phyloP scores from a whole-genome alignment of 495 filamentous ascomycete species.

The Chaetomidium leptoderma region DNA sequence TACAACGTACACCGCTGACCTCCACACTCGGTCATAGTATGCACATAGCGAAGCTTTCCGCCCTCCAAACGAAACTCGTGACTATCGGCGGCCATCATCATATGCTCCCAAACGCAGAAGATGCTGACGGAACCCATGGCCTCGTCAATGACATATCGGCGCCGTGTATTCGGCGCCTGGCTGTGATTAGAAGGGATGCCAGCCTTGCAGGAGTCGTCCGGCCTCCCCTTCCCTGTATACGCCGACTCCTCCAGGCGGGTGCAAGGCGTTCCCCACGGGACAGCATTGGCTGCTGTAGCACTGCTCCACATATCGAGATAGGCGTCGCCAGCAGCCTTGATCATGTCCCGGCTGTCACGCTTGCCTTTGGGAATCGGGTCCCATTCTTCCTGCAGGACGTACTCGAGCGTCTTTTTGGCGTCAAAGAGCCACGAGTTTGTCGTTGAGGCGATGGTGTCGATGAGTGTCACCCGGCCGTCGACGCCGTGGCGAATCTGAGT shows the following conservation, averaged over 20 bases:
- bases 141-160: conserved; percentile 42
- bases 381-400: conserved; percentile 38
- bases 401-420: conserved; percentile 37
- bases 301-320: conserved; percentile 43
- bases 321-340: conserved; percentile 38
- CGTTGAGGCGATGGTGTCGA: conserved; percentile 40
- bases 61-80: conserved; percentile 44
- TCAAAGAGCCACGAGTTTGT: conserved; percentile 42
- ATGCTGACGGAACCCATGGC: conserved; percentile 37
- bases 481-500: conserved; percentile 36
- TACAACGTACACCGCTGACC: background rate
- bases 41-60: conserved; percentile 41
- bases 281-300: conserved; percentile 27
- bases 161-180: conserved; percentile 37
- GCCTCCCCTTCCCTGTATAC: conserved; percentile 35
- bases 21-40: conserved; percentile 38
- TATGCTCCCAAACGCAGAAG: conserved; percentile 41
- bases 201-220: conserved; percentile 38
- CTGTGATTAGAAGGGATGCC: conserved; percentile 38
- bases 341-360: conserved; percentile 25
- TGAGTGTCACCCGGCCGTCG: conserved; percentile 28
- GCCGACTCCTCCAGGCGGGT: conserved; percentile 36
- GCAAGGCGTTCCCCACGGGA: conserved; percentile 44
- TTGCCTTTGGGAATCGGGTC: conserved; percentile 31
- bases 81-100: conserved; percentile 39